These are phyloP conservation scores for Amaranthus tricolor DNA, from an alignment of 179 eudicot genomes.

Conservation along the genomic window DNA sequence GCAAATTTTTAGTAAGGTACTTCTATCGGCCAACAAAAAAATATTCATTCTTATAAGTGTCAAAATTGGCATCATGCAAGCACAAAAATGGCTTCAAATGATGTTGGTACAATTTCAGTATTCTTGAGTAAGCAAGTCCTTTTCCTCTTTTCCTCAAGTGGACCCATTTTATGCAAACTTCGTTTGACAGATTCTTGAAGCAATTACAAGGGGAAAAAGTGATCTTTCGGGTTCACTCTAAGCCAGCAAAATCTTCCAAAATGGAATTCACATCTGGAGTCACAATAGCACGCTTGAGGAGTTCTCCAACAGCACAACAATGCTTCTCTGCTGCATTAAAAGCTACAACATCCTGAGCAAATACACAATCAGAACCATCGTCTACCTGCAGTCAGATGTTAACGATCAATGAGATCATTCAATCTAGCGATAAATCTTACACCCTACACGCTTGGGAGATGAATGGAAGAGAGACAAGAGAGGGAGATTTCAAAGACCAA, in stretches of 20 bases:
- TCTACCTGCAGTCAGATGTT: slow-evolving; percentile 49
- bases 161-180: background rate
- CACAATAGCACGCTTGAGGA: slow-evolving; percentile 57
- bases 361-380: slow-evolving; percentile 55
- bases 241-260: slow-evolving; percentile 38
- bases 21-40: too few relatives aligned
- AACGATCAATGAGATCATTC: slow-evolving; percentile 10
- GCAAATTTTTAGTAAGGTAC: background rate
- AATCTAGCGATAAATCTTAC: background rate
- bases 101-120: background rate
- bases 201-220: background rate
- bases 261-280: slow-evolving; percentile 71
- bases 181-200: background rate
- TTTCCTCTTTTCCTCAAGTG: background rate
- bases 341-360: slow-evolving; percentile 70
- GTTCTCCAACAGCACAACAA: slow-evolving; percentile 55
- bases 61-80: slow-evolving; percentile 8
- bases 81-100: background rate
- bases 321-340: slow-evolving; percentile 48
- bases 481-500: background rate
- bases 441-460: background rate
- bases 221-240: background rate
- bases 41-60: background rate
- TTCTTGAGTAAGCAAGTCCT: background rate
- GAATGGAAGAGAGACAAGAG: too few relatives aligned